A percentile compares a stretch with the other conserved stretches of the same genome.
phyloP scores from a whole-genome alignment of 176 grass and related monocot species.

The Aegilops longissima region DNA sequence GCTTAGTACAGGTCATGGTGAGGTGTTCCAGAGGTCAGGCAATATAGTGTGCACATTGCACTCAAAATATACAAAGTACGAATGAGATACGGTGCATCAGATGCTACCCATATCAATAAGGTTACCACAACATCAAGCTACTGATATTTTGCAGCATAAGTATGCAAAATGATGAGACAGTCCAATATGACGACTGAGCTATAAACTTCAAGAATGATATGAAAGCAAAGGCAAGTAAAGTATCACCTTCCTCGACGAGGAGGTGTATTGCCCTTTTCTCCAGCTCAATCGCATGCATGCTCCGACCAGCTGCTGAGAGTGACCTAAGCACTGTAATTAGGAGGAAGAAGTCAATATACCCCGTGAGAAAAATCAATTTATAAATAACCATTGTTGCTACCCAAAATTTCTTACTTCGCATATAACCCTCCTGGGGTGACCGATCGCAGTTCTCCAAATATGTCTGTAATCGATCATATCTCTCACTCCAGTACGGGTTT shows the following conservation, averaged over 20 bases:
- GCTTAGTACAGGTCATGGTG: neutral
- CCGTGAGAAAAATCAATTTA: neutral
- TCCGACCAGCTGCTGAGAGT: constrained; percentile 70
- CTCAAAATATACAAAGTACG: neutral
- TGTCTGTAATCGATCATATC: constrained; percentile 65
- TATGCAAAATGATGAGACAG: neutral
- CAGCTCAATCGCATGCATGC: constrained; percentile 75
- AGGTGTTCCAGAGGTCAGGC: neutral
- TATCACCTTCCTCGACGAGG: constrained; percentile 89
- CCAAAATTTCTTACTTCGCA: constrained; percentile 65
- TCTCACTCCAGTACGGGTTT: constrained; percentile 63
- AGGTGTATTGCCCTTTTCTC: constrained; percentile 93
- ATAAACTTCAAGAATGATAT: neutral
- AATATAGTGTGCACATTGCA: neutral
- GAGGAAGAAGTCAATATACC: constrained; percentile 20
- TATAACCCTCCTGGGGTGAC: constrained; percentile 84
- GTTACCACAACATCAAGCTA: neutral
- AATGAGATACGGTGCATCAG: neutral
- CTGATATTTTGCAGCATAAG: neutral
- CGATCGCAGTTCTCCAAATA: constrained; percentile 74
- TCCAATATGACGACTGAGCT: neutral
- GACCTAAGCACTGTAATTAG: constrained; percentile 69
- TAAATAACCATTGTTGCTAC: constrained; percentile 11
- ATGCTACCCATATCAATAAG: neutral
- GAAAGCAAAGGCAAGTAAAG: constrained; percentile 11